Evolutionary conservation across 208 protist genomes (phyloP).

Genomic region (Crithidia brevicula): DNA sequence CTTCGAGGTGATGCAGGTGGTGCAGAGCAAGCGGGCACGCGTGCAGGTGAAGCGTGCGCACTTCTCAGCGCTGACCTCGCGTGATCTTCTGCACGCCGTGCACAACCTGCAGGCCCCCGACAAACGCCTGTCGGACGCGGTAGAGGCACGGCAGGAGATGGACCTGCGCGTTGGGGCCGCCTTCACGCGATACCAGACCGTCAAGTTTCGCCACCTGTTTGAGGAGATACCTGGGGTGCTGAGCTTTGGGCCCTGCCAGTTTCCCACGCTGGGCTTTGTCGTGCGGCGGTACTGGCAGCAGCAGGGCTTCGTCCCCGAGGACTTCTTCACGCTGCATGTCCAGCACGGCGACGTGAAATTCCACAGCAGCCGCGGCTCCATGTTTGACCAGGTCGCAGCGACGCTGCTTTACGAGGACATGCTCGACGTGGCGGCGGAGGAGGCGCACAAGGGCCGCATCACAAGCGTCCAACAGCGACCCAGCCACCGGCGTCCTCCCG

Average conservation of each 20-base stretch:
- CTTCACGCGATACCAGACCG: constrained; percentile 95
- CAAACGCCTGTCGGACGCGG: constrained; percentile 87
- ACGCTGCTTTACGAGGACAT: constrained; percentile 78
- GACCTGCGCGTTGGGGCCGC: constrained; percentile 96
- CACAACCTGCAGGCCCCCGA: constrained; percentile 85
- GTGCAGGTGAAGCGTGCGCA: constrained; percentile 80
- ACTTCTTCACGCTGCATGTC: constrained; percentile 68
- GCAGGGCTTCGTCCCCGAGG: constrained; percentile 82
- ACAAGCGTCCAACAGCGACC: constrained; percentile 81
- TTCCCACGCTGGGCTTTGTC: constrained; percentile 95
- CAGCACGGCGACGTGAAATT: constrained; percentile 68
- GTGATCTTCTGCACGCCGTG: constrained; percentile 87
- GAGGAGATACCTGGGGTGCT: constrained; percentile 67
- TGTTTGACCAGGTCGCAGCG: constrained; percentile 79
- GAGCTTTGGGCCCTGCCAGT: constrained; percentile 97
- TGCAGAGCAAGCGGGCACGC: constrained; percentile 43
- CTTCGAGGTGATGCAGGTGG: constrained; percentile 95
- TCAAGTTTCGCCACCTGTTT: constrained; percentile 82
- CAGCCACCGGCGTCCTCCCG: constrained; percentile 76
- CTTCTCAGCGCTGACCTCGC: constrained; percentile 92
- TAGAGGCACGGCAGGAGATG: constrained; percentile 96
- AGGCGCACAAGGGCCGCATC: constrained; percentile 43
- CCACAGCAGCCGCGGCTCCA: constrained; percentile 59
- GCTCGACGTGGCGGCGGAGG: constrained; percentile 46
- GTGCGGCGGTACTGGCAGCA: constrained; percentile 91